Base-by-base conservation (phyloP, 441 rosid genomes). In the Populus tomentosa region DNA sequence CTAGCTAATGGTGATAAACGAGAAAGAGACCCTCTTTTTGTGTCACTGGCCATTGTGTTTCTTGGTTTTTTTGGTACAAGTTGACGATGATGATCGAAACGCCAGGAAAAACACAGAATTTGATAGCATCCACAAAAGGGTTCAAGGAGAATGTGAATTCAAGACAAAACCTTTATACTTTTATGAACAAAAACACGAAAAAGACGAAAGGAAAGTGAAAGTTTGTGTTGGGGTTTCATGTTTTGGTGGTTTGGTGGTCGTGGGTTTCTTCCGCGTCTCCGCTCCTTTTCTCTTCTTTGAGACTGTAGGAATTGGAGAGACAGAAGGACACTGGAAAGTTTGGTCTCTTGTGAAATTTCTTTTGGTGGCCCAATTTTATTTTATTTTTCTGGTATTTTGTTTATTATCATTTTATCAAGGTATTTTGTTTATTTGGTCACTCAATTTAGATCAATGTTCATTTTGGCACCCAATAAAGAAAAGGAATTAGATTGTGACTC, bases 1-100 rank as follows among this genome's bases (percentile, higher is more conserved):
- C 53, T 78, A 68, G 86, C 88, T 24, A 38, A 80, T 72, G 88
- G 78, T 6, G 90, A 89, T 79, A 87, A 80, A 77, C 86, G 80
- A 70, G 85, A 80, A 9, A 74, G 14, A 32, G 77, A 63, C 6
- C 11, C 56, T 73, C 59, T 74, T 10, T 67, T 77, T 42, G 64
- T 50, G 61, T 10, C 18, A 61, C 33, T 53, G 24, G 65, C 32
- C 10, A 73, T 20, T 21, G 11, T 14, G 20, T 50, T 33, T 73
- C 33, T 35, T 73, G 26, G 21, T 10, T 61, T 20, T 20, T 56
- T n/a, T 56, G 7, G 21, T 56, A 20, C 62, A 6, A 56, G 21
- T 56, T 56, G 64, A 61, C n/a, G 11, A 59, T 59, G 64, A 21
- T 61, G 13, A 61, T 61, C 28, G 10, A 61, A 61, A 61, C 28